A percentile compares a stretch with the other conserved stretches of the same genome.
These are phyloP conservation scores for Heliamphora ciliata DNA, from an alignment of 179 eudicot species.

Conservation along the genomic window DNA sequence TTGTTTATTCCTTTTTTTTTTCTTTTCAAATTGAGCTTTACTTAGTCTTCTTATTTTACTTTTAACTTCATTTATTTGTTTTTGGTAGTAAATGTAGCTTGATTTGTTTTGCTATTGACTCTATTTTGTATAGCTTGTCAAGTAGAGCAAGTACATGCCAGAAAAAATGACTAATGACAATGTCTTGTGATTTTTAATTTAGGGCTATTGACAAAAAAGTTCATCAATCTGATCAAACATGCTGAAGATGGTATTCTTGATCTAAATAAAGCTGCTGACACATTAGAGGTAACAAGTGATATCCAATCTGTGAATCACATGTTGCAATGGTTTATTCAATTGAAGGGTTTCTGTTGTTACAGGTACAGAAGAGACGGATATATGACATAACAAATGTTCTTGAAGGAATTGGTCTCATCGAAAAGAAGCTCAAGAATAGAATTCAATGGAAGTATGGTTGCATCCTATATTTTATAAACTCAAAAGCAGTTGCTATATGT, in stretches of 20 bases:
- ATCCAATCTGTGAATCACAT: conserved; percentile 9
- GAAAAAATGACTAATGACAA: neutral
- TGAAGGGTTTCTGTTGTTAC: conserved; percentile 26
- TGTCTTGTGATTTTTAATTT: conserved; percentile 3
- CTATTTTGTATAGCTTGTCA: conserved; percentile 7
- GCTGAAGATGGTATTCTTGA: conserved; percentile 96
- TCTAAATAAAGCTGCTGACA: conserved; percentile 82
- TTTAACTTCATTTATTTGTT: neutral
- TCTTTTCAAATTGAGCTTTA: neutral
- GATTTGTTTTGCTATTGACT: conserved; percentile 6
- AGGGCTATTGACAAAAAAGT: conserved; percentile 89
- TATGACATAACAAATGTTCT: conserved; percentile 92
- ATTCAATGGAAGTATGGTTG: conserved; percentile 91
- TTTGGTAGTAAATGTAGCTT: neutral
- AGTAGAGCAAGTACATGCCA: conserved; percentile 10
- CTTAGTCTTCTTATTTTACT: neutral
- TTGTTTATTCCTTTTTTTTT: conserved; percentile 12
- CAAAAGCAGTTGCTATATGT: neutral
- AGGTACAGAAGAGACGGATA: conserved; percentile 95
- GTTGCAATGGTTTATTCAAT: neutral
- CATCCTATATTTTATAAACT: neutral
- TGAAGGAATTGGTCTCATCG: conserved; percentile 94
- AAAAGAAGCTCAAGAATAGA: conserved; percentile 88
- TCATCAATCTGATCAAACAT: conserved; percentile 73
- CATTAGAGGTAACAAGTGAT: conserved; percentile 47